Evolutionary conservation across 305 asterid genomes (phyloP).

Genomic region (Withania somnifera): DNA sequence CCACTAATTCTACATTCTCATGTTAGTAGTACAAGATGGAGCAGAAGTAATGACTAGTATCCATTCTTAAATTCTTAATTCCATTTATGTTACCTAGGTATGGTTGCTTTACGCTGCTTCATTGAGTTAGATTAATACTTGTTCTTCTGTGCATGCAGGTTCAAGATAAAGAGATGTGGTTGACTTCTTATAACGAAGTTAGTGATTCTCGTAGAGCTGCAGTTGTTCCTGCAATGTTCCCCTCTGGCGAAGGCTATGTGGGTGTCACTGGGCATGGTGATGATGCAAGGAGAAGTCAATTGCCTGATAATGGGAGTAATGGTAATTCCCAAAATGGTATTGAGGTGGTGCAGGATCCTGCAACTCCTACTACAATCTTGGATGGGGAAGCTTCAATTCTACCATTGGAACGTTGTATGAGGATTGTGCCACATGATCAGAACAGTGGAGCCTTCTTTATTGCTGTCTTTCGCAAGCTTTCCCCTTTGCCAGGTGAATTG

Average conservation of each 20-base stretch:
- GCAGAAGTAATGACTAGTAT: background rate
- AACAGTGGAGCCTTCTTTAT: slow-evolving; percentile 95
- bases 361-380: slow-evolving; percentile 16
- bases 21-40: background rate
- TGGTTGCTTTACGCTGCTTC: background rate
- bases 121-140: background rate
- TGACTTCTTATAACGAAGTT: slow-evolving; percentile 51
- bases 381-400: slow-evolving; percentile 67
- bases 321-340: slow-evolving; percentile 21
- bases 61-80: background rate
- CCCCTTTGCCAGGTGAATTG: slow-evolving; percentile 52
- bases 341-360: slow-evolving; percentile 20
- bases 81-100: background rate
- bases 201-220: slow-evolving; percentile 47
- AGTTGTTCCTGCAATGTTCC: slow-evolving; percentile 79
- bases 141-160: slow-evolving; percentile 40
- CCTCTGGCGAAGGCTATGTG: slow-evolving; percentile 52
- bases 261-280: slow-evolving; percentile 32
- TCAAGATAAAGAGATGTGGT: slow-evolving; percentile 72
- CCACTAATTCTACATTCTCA: background rate
- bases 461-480: slow-evolving; percentile 73
- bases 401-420: slow-evolving; percentile 85
- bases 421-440: slow-evolving; percentile 96
- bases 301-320: slow-evolving; percentile 15
- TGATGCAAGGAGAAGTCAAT: slow-evolving; percentile 16